Evolutionary conservation across 2,329 filamentous ascomycete genomes (phyloP).

Genomic region (Aspergillus ochraceus): DNA sequence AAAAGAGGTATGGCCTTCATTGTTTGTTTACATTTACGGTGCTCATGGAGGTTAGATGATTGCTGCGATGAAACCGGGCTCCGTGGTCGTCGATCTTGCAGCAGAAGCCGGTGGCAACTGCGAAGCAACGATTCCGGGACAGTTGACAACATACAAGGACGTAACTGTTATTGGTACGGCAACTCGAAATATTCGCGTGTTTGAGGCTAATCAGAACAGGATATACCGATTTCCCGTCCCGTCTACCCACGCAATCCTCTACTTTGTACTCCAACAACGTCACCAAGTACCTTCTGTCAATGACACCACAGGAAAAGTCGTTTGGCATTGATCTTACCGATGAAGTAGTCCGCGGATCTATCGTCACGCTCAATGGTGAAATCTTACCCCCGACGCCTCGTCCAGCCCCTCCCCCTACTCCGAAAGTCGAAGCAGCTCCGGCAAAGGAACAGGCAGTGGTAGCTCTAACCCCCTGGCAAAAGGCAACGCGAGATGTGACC

Average conservation of each 20-base stretch:
- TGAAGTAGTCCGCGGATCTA: slow-evolving; percentile 81
- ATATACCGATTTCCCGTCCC: slow-evolving; percentile 84
- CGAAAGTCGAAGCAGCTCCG: slow-evolving; percentile 49
- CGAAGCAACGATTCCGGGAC: slow-evolving; percentile 73
- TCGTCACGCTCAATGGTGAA: slow-evolving; percentile 76
- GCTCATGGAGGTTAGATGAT: slow-evolving; percentile 59
- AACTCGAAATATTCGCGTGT: background rate
- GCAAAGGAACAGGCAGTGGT: slow-evolving; percentile 59
- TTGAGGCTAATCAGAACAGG: slow-evolving; percentile 41
- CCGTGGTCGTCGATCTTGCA: slow-evolving; percentile 83
- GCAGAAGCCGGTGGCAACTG: slow-evolving; percentile 88
- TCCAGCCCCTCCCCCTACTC: slow-evolving; percentile 58
- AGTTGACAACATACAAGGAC: slow-evolving; percentile 70
- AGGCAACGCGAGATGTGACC: slow-evolving; percentile 72
- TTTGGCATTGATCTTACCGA: slow-evolving; percentile 80
- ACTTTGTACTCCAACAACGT: slow-evolving; percentile 94
- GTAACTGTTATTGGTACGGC: slow-evolving; percentile 77
- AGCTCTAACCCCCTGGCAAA: slow-evolving; percentile 78
- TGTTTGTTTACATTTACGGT: background rate
- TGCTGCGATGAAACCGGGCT: slow-evolving; percentile 84
- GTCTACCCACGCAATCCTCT: slow-evolving; percentile 83
- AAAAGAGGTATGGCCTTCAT: slow-evolving; percentile 51
- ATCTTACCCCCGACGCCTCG: slow-evolving; percentile 75
- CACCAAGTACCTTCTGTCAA: slow-evolving; percentile 81
- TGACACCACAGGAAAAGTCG: slow-evolving; percentile 72